These are phyloP conservation scores for Citrus unshiu DNA, from an alignment of 345 rosid genomes.

Conservation along the genomic window DNA sequence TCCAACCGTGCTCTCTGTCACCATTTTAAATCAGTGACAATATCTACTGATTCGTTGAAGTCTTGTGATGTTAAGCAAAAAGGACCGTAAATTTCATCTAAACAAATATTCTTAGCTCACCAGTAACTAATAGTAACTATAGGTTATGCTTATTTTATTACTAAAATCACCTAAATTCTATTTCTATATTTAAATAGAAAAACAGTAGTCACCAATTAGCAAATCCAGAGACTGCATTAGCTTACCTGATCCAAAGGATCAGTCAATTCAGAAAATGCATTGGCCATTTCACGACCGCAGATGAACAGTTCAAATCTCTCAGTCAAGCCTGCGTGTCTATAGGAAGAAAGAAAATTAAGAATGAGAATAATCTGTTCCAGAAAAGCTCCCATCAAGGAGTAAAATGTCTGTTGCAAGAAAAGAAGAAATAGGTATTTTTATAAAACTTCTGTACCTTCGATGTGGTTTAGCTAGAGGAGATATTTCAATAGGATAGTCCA, in stretches of 20 bases:
- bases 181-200: neutral
- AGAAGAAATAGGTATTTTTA: neutral
- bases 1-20: slow-evolving; percentile 80
- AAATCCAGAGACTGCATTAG: neutral
- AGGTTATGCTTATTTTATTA: neutral
- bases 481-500: slow-evolving; percentile 93
- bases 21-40: slow-evolving; percentile 15
- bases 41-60: neutral
- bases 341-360: slow-evolving; percentile 4
- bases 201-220: neutral
- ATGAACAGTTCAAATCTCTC: slow-evolving; percentile 97
- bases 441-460: slow-evolving; percentile 47
- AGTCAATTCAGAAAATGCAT: slow-evolving; percentile 92
- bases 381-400: neutral
- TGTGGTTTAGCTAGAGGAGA: slow-evolving; percentile 97
- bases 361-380: neutral
- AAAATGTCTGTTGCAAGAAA: neutral
- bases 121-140: no score
- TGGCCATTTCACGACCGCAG: slow-evolving; percentile 94
- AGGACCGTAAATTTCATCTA: neutral
- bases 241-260: slow-evolving; percentile 94
- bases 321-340: slow-evolving; percentile 65
- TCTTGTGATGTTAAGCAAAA: neutral
- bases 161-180: neutral
- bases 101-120: neutral